Evolutionary conservation across 352 stramenopile species (phyloP).

Genomic region (Phytophthora aleatoria): DNA sequence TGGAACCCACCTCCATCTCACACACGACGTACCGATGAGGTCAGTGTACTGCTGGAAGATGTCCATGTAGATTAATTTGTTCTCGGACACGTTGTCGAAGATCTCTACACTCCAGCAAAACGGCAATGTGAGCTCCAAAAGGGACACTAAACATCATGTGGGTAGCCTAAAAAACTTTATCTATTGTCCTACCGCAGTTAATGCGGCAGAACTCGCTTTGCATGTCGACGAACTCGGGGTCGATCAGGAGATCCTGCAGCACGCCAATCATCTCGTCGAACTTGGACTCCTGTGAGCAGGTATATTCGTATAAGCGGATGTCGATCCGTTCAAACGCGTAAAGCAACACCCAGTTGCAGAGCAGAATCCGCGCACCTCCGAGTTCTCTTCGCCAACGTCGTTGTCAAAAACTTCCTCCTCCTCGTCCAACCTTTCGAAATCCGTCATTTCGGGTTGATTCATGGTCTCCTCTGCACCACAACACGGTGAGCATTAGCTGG

Average conservation of each 20-base stretch:
- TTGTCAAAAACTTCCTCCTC: conserved; percentile 74
- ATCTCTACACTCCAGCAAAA: conserved; percentile 50
- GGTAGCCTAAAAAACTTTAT: background rate
- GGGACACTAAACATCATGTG: background rate
- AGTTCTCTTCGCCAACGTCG: conserved; percentile 70
- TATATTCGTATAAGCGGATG: background rate
- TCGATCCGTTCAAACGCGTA: no score
- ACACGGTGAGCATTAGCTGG: background rate
- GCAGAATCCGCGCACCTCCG: conserved; percentile 36
- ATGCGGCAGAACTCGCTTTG: conserved; percentile 80
- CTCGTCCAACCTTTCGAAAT: conserved; percentile 41
- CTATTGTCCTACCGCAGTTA: conserved; percentile 63
- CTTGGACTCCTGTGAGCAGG: conserved; percentile 47
- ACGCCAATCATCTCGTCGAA: conserved; percentile 85
- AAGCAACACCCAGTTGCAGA: background rate
- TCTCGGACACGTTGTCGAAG: conserved; percentile 84
- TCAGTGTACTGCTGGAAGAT: conserved; percentile 81
- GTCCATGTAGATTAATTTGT: conserved; percentile 85
- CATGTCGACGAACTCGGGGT: conserved; percentile 78
- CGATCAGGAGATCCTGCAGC: conserved; percentile 80
- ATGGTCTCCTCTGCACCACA: conserved; percentile 24
- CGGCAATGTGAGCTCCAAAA: background rate
- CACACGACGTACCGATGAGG: conserved; percentile 62
- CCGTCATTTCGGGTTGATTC: conserved; percentile 60
- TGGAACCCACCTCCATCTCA: background rate